Evolutionary conservation across 768 basidiomycete species (phyloP), one percentile per base, ranked within the genome.

Genomic region (Filobasidium floriforme): DNA sequence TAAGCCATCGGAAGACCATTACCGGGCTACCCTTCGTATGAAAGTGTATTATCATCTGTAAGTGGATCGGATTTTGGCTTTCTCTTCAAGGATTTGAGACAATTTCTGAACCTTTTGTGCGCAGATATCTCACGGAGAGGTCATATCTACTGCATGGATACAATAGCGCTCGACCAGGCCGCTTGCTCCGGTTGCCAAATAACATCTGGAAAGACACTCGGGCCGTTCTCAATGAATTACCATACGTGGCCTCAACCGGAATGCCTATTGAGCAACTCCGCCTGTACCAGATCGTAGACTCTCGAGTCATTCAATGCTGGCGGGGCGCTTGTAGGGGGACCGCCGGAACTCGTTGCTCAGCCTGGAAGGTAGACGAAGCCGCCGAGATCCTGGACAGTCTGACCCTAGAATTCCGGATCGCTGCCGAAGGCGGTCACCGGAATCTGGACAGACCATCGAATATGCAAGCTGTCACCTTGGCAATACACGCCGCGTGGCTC

Each of bases 361-460:
- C 18, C 22, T 57, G 54, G 54, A 57, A 18, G 19, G 24, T 15
- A 2, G 29, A 24, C 7, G 46, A 51, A 24, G 46, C 46, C 24
- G 46, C 54, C 24, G 54, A 57, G 14, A 57, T 57, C 54, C 29
- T 57, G 22, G 24, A 57, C n/a, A 32, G 29, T 15, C 22, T 57
- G 7, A 24, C 26, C 14, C 12, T 19, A 19, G 19, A 51, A 3
- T 51, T 51, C 12, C 19, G 24, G 46, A 51, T 51, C 19, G 46
- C 46, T 24, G 12, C 24, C 12, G 46, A 12, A 19, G 46, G 46
- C 24, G 19, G 46, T 6, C 24, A 24, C 19, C 5, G 24, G 12
- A 24, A 18, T 19, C 6, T 19, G 19, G 46, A 51, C 3, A 18
- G 46, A 24, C 24, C 46, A 18, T 19, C 18, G 46, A 3, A 6